Conservation (phyloP, 768 basidiomycete species). For the Cyclocybe cylindracea region DNA sequence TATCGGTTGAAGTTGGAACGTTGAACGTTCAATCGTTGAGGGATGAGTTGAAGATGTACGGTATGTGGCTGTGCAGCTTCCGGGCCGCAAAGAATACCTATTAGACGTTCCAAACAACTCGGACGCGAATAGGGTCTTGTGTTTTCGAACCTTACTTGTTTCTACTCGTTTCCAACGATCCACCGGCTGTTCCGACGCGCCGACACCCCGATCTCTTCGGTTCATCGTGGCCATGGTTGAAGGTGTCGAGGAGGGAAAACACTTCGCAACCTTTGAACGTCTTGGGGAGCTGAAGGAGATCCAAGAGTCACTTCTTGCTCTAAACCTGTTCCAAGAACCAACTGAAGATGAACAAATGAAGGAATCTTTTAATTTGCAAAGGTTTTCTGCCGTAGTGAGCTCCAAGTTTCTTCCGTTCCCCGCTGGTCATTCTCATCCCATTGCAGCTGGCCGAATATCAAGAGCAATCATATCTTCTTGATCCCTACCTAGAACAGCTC, state of each 20-base stretch:
- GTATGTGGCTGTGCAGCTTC: too few species aligned
- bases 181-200: not conserved
- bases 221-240: conserved; percentile 10
- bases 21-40: too few species aligned
- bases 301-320: conserved; percentile 51
- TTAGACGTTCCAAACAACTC: too few species aligned
- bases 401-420: not conserved
- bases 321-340: conserved; percentile 46
- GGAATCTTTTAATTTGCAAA: conserved; percentile 43
- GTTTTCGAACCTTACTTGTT: too few species aligned
- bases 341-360: conserved; percentile 41
- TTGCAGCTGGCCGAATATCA: conserved; percentile 84
- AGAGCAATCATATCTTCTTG: conserved; percentile 90
- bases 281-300: conserved; percentile 56
- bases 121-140: too few species aligned
- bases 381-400: conserved; percentile 54
- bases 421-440: not conserved
- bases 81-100: too few species aligned
- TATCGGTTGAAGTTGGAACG: too few species aligned
- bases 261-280: conserved; percentile 61
- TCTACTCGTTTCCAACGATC: not conserved
- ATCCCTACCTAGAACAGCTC: conserved; percentile 83
- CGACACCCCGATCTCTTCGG: not conserved
- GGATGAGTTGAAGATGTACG: too few species aligned
- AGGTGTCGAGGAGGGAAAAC: conserved; percentile 40